phyloP scores from a whole-genome alignment of 352 stramenopile species.

The Phytophthora macrochlamydospora region DNA sequence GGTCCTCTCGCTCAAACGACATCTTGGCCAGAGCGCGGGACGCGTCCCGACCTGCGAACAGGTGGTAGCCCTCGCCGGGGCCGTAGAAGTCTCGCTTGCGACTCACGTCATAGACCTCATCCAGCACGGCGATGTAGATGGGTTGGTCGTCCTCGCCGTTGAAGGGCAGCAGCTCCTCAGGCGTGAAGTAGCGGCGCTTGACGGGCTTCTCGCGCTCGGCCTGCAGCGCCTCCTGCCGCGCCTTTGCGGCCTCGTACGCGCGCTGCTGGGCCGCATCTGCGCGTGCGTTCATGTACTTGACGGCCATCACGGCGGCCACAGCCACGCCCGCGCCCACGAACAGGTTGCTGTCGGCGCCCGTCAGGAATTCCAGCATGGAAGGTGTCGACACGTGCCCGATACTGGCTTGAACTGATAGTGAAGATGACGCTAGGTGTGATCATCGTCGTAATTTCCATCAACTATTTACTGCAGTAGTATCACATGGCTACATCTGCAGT shows the following conservation, averaged over 20 bases:
- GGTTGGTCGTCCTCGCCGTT: conserved; percentile 91
- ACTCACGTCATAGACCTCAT: conserved; percentile 97
- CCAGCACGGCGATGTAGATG: conserved; percentile 96
- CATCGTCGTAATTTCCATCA: too few relatives aligned
- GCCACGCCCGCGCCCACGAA: conserved; percentile 62
- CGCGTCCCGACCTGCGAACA: conserved; percentile 95
- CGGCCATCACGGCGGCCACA: conserved; percentile 49
- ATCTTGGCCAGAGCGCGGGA: conserved; percentile 95
- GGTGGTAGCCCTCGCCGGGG: conserved; percentile 94
- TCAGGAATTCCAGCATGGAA: conserved; percentile 58
- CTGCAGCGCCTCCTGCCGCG: conserved; percentile 70
- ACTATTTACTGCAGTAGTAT: too few relatives aligned
- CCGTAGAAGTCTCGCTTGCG: conserved; percentile 96
- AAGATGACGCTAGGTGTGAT: conserved; percentile 4
- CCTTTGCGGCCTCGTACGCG: conserved; percentile 65
- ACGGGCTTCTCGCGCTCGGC: conserved; percentile 65
- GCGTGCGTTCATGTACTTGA: conserved; percentile 71
- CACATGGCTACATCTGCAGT: too few relatives aligned
- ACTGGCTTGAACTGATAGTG: conserved; percentile 34
- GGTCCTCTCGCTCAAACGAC: conserved; percentile 93
- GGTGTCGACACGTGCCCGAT: neutral
- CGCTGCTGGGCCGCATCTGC: conserved; percentile 65
- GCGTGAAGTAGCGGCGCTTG: conserved; percentile 91
- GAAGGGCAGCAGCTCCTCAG: conserved; percentile 91
- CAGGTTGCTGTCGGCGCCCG: conserved; percentile 52